phyloP scores from a whole-genome alignment of 2,329 filamentous ascomycete species.

The Trichoderma brevicompactum region DNA sequence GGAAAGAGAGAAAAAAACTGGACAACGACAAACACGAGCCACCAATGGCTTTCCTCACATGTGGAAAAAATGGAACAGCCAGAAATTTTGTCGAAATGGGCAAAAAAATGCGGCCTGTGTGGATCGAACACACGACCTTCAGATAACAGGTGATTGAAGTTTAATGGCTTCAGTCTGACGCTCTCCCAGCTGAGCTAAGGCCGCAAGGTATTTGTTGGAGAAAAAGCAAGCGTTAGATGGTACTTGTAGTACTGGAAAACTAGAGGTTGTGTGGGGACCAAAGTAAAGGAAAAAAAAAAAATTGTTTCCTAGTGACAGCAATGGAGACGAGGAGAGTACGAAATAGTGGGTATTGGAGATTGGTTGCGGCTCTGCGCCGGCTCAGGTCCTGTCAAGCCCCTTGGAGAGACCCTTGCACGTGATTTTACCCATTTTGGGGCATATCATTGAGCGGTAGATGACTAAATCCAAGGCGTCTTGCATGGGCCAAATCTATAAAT shows the following conservation, averaged over 20 bases:
- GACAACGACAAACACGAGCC: too few relatives aligned
- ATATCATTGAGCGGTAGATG: background rate
- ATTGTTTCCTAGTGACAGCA: background rate
- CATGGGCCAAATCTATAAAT: slow-evolving; percentile 1
- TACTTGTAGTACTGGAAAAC: background rate
- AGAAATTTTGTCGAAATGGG: background rate
- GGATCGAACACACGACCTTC: slow-evolving; percentile 40
- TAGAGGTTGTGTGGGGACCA: background rate
- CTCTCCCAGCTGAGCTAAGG: slow-evolving; percentile 40
- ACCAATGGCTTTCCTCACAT: too few relatives aligned
- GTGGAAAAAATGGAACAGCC: too few relatives aligned
- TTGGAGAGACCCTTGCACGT: slow-evolving; percentile 5
- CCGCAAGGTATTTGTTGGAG: slow-evolving; percentile 32
- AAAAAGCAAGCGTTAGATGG: background rate
- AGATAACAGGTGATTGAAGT: slow-evolving; percentile 39
- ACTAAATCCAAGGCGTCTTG: background rate
- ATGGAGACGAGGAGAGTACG: background rate
- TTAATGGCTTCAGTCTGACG: slow-evolving; percentile 37
- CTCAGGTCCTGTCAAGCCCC: background rate
- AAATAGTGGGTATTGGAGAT: background rate
- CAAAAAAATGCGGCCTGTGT: slow-evolving; percentile 38
- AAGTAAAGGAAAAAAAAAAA: too few relatives aligned
- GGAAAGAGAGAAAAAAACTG: too few relatives aligned
- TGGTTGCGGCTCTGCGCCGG: slow-evolving; percentile 13
- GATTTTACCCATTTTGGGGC: background rate